Evolutionary conservation across 768 basidiomycete genomes (phyloP).

Genomic region (Cystofilobasidium macerans): DNA sequence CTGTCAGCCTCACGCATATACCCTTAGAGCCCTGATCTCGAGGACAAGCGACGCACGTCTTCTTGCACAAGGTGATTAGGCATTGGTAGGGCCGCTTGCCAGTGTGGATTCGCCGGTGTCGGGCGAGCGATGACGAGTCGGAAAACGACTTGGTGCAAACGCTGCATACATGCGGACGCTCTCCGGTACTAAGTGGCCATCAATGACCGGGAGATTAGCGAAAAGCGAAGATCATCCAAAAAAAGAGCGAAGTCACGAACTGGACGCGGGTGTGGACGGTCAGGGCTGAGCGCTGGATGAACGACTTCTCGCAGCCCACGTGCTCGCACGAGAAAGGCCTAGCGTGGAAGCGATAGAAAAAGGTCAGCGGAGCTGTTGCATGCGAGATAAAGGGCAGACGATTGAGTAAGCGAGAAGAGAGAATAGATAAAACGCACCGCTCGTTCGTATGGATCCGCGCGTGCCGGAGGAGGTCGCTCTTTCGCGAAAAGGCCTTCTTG

Average conservation of each 20-base stretch:
- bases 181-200: constrained; percentile 37
- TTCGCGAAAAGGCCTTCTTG: background rate
- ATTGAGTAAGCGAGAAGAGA: too few relatives aligned
- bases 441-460: constrained; percentile 42
- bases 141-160: constrained; percentile 37
- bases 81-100: constrained; percentile 40
- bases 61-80: constrained; percentile 30
- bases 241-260: constrained; percentile 25
- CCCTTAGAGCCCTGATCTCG: too few relatives aligned
- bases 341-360: background rate
- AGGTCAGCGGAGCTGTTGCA: background rate
- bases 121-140: constrained; percentile 39
- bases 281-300: constrained; percentile 36
- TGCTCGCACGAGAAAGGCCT: constrained; percentile 34
- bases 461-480: constrained; percentile 33
- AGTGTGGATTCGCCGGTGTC: constrained; percentile 38
- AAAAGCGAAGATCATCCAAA: background rate
- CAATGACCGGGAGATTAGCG: background rate
- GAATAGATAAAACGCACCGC: constrained; percentile 36
- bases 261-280: constrained; percentile 38
- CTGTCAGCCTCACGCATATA: too few relatives aligned
- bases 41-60: constrained; percentile 29
- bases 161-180: constrained; percentile 38
- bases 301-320: constrained; percentile 32
- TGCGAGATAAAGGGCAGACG: background rate